Evolutionary conservation across 1,284 basidiomycete genomes (phyloP), one percentile per base, ranked within the genome.

Genomic region (Bjerkandera adusta): DNA sequence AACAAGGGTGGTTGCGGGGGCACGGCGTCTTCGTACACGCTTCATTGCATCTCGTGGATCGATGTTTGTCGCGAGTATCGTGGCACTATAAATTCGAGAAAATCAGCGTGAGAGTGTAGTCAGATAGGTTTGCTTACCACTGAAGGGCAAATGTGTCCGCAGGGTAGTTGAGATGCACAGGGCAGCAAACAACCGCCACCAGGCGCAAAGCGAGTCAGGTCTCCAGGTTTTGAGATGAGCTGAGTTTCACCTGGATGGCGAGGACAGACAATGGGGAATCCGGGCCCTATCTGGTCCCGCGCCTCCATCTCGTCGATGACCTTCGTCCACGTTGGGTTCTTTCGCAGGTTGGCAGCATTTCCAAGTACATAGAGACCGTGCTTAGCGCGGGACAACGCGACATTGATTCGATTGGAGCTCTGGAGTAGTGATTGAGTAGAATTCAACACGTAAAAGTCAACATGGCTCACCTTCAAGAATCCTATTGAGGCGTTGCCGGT

Each of bases 331-430:
- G 83, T 84, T 4, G 54, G 36, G 47, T 82, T 55, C 61, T 67
- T 24, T 62, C 60, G 64, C 24, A 82, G 57, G 49, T 82, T 71
- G 0, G 65, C 58, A 0, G 79, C 74, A 48, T 89, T 86, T 20
- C 86, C 87, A 2, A 89, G 66, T 22, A 89, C 79, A 53, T 72
- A 87, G 4, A 89, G 66, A 3, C 85, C 86, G 49, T 89, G 75
- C 43, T 78, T 73, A 4, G 86, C 85, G 20, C 85, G 71, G n/a
- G 85, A 88, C 12, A 89, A 59, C 1, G 85, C 84, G 21, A 55
- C 50, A 18, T 55, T 55, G 41, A 55, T 49, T 7, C 48, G 40
- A 20, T 53, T 53, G 12, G 36, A 18, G 32, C 52, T 54, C 52
- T 58, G 36, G 11, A 33, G 6, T 12, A 20, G 22, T 18, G 4